Base-by-base conservation (phyloP, 306 rosid genomes). In the Elaeagnus macrophylla region DNA sequence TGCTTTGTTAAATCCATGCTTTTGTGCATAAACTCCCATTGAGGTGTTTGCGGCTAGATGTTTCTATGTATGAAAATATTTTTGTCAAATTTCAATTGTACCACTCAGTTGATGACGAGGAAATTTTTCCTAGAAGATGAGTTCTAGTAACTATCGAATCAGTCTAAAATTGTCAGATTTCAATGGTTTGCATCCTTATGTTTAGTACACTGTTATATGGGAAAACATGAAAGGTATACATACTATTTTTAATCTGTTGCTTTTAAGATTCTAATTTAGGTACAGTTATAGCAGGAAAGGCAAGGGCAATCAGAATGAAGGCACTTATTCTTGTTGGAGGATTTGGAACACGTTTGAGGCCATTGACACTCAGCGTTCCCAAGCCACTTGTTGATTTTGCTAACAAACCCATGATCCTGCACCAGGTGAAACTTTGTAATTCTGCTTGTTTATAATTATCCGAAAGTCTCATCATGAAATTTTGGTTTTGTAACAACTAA, bases 311-410 rank as follows among this genome's bases (percentile, higher is more conserved):
- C 78, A 77, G 70, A 60, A 93, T 93, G 99, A 93, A 84, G 94
- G 99, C 99, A 5, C 72, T 93, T 52, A 93, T 93, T 84, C 84
- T 93, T 7, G 99, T 93, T 44, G 99, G 99, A 54, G 99, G 99
- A 42, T 93, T 93, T 65, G 99, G 99, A 67, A 93, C 99, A 49
- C 87, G 99, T 64, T 55, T 93, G 90, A 88, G 99, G 90, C 99
- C 99, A 67, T 70, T 93, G 88, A 93, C 99, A 63, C 96, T 93
- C 57, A 93, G 96, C 73, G 20, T 93, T 54, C 99, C 99, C 20
- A 93, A 93, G 86, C 99, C 99, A 52, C 99, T 93, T 70, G 99
- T 93, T 75, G 99, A 93, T 72, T 93, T 93, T 64, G 99, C 95
- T 47, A 93, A 93, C 74, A 93, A 93, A 66, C 99, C 99, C 56